These are phyloP conservation scores for Blepharisma japonicum DNA, from an alignment of 73 alveolate species.

Conservation along the genomic window DNA sequence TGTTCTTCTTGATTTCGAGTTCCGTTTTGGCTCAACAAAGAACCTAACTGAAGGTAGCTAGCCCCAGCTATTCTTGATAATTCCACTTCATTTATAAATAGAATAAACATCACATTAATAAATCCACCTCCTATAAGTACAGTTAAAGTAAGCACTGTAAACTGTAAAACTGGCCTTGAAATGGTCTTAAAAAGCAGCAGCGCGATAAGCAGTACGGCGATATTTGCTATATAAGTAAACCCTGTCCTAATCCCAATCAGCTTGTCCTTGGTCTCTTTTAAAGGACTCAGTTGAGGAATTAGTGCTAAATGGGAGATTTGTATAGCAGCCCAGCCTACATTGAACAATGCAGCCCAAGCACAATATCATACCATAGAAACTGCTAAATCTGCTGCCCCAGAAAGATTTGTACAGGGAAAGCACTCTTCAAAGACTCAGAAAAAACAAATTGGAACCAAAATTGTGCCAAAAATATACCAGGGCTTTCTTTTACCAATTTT, in stretches of 20 bases:
- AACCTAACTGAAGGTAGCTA: background rate
- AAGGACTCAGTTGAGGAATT: slow-evolving; percentile 54
- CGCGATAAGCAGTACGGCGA: slow-evolving; percentile 44
- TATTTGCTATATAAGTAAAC: slow-evolving; percentile 50
- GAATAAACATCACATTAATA: slow-evolving; percentile 36
- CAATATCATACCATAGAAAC: slow-evolving; percentile 19
- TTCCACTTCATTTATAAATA: slow-evolving; percentile 45
- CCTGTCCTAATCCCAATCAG: slow-evolving; percentile 48
- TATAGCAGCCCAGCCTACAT: slow-evolving; percentile 56
- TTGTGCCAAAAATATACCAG: slow-evolving; percentile 73
- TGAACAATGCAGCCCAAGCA: slow-evolving; percentile 33
- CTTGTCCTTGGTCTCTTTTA: slow-evolving; percentile 47
- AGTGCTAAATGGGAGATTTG: slow-evolving; percentile 56
- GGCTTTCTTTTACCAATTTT: slow-evolving; percentile 75
- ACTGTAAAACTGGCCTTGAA: slow-evolving; percentile 33
- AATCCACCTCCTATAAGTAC: slow-evolving; percentile 35
- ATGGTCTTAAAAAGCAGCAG: slow-evolving; percentile 36
- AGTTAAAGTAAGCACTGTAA: slow-evolving; percentile 36
- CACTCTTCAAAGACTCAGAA: slow-evolving; percentile 28
- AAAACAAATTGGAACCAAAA: slow-evolving; percentile 39
- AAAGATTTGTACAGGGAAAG: slow-evolving; percentile 34
- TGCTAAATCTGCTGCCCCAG: slow-evolving; percentile 29
- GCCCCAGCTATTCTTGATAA: slow-evolving; percentile 38
- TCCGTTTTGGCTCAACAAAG: too few relatives aligned
- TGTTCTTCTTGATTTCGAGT: too few relatives aligned